These are phyloP conservation scores for Talaromyces albobiverticillius DNA, from an alignment of 2,329 filamentous ascomycete species.

Conservation along the genomic window DNA sequence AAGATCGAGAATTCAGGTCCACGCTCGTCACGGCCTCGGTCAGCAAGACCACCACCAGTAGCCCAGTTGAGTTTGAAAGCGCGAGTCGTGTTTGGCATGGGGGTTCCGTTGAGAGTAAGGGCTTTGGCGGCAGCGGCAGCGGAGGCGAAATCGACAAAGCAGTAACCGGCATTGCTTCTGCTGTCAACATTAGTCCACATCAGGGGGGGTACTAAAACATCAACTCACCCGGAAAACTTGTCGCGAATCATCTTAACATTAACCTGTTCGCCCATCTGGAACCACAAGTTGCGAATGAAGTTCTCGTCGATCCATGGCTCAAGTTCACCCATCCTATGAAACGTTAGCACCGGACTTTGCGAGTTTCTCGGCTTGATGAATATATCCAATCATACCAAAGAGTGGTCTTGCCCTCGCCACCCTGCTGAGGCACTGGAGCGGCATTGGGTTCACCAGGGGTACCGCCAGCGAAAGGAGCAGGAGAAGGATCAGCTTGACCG, in stretches of 20 bases:
- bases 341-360: slow-evolving; percentile 21
- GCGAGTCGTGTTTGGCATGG: slow-evolving; percentile 90
- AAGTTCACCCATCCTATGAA: slow-evolving; percentile 93
- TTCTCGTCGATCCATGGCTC: slow-evolving; percentile 99
- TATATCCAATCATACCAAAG: slow-evolving; percentile 47
- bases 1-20: slow-evolving; percentile 97
- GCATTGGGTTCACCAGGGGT: slow-evolving; percentile 41
- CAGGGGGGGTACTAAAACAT: slow-evolving; percentile 11
- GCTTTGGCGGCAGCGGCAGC: slow-evolving; percentile 88
- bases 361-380: slow-evolving; percentile 10
- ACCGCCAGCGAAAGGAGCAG: slow-evolving; percentile 50
- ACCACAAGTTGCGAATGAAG: slow-evolving; percentile 95
- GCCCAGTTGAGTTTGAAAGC: slow-evolving; percentile 99
- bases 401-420: slow-evolving; percentile 55
- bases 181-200: slow-evolving; percentile 40
- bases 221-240: slow-evolving; percentile 88
- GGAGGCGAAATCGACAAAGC: slow-evolving; percentile 89
- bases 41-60: slow-evolving; percentile 89
- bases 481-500: slow-evolving; percentile 56
- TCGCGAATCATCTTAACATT: slow-evolving; percentile 99
- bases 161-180: slow-evolving; percentile 92
- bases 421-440: slow-evolving; percentile 47
- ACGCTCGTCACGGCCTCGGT: slow-evolving; percentile 86
- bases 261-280: slow-evolving; percentile 86
- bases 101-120: slow-evolving; percentile 78